These are phyloP conservation scores for Wolfiporia cocos DNA, from an alignment of 1,284 basidiomycete genomes.

Conservation along the genomic window DNA sequence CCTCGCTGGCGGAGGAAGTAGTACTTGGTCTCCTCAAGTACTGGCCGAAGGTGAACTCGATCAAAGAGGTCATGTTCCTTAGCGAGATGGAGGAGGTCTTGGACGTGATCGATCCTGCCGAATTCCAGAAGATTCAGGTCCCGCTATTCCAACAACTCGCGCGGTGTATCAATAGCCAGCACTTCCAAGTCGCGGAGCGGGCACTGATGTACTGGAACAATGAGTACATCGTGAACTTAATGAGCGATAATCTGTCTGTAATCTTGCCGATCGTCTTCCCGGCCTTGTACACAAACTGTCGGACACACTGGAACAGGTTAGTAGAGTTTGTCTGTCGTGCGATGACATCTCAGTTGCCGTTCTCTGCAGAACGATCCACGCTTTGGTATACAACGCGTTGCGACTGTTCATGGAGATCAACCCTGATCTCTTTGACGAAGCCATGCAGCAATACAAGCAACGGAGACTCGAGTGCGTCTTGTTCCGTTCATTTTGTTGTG, in stretches of 20 bases:
- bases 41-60: slow-evolving; percentile 99
- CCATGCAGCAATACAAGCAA: slow-evolving; percentile 92
- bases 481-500: slow-evolving; percentile 4
- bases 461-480: slow-evolving; percentile 73
- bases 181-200: slow-evolving; percentile 97
- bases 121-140: slow-evolving; percentile 96
- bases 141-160: slow-evolving; percentile 94
- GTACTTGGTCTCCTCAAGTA: slow-evolving; percentile 91
- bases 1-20: slow-evolving; percentile 90
- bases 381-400: slow-evolving; percentile 98
- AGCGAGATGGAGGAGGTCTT: slow-evolving; percentile 99
- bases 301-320: slow-evolving; percentile 96
- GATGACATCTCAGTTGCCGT: slow-evolving; percentile 5
- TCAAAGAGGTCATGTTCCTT: slow-evolving; percentile 99
- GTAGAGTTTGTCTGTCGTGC: background rate
- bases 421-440: slow-evolving; percentile 90
- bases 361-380: slow-evolving; percentile 86
- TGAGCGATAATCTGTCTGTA: slow-evolving; percentile 91
- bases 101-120: slow-evolving; percentile 95
- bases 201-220: slow-evolving; percentile 98
- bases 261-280: slow-evolving; percentile 98
- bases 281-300: slow-evolving; percentile 95
- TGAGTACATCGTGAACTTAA: slow-evolving; percentile 98
- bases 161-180: slow-evolving; percentile 97
- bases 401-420: slow-evolving; percentile 99